phyloP scores from a whole-genome alignment of 129 eudicot species.

The Kitagawia praeruptora region DNA sequence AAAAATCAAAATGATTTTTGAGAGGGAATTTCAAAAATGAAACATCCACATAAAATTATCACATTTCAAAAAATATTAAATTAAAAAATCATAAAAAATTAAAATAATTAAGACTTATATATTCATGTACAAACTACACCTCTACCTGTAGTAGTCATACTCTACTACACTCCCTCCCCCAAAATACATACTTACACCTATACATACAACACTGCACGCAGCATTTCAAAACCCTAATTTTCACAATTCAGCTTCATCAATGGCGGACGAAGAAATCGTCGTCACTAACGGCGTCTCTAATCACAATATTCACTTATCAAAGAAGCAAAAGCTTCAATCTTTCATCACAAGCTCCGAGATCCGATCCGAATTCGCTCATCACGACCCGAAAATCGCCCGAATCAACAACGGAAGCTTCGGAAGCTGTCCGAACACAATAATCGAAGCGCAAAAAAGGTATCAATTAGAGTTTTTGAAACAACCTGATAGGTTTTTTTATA shows the following conservation, averaged over 20 bases:
- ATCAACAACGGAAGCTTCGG: constrained; percentile 90
- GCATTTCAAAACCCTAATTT: constrained; percentile 6
- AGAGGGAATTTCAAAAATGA: no score
- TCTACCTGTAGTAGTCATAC: not conserved
- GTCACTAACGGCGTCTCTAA: not conserved
- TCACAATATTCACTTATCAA: not conserved
- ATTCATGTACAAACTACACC: no score
- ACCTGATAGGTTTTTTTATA: constrained; percentile 66
- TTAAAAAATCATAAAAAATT: no score
- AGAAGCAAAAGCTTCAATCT: constrained; percentile 37
- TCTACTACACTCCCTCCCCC: not conserved
- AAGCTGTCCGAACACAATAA: constrained; percentile 51
- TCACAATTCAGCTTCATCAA: not conserved
- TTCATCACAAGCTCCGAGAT: constrained; percentile 43
- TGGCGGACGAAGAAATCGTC: constrained; percentile 1
- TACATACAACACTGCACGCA: not conserved
- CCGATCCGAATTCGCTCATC: constrained; percentile 55
- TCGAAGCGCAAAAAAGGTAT: constrained; percentile 49
- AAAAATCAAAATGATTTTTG: no score
- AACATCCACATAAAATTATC: no score
- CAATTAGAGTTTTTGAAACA: constrained; percentile 64
- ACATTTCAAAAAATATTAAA: no score
- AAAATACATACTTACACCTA: not conserved
- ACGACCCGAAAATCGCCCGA: constrained; percentile 46
- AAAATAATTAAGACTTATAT: no score